Percentiles rank a stretch among this genome's conserved stretches.
Conservation (phyloP, 768 basidiomycete genomes). For the Boletus tylopilopsis region DNA sequence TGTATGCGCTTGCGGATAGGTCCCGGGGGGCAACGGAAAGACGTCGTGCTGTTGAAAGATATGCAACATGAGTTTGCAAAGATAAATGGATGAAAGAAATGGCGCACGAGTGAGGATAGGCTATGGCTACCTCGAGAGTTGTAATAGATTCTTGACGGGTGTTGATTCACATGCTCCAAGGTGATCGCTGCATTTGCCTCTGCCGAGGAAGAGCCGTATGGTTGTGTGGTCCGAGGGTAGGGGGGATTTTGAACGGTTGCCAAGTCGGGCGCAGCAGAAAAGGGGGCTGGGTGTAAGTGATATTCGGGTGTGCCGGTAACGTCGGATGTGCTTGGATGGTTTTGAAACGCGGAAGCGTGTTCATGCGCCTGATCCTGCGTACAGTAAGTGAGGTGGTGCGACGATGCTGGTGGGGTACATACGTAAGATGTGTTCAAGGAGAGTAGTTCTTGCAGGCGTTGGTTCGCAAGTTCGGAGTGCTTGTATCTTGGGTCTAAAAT, state of each 20-base stretch:
- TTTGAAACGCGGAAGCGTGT: not conserved
- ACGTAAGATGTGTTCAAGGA: conserved; percentile 6
- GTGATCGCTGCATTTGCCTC: conserved; percentile 13
- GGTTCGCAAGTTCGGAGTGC: conserved; percentile 11
- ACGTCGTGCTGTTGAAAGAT: conserved; percentile 13
- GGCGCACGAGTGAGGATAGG: conserved; percentile 24
- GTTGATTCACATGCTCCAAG: conserved; percentile 13
- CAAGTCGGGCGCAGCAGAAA: conserved; percentile 5
- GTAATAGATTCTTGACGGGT: conserved; percentile 12
- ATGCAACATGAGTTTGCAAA: not conserved
- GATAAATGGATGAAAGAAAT: not conserved
- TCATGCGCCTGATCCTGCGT: conserved; percentile 2
- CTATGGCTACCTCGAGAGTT: conserved; percentile 13
- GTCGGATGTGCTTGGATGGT: not conserved
- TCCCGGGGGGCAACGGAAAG: not conserved
- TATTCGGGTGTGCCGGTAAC: not conserved
- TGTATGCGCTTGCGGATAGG: conserved; percentile 7
- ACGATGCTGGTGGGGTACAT: not conserved
- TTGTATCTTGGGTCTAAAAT: not conserved
- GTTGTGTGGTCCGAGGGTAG: conserved; percentile 3
- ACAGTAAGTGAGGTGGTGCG: not conserved
- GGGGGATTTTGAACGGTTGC: not conserved
- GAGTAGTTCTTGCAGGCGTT: conserved; percentile 26
- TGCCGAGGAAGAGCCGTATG: conserved; percentile 2
- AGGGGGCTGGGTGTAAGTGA: not conserved